Conservation (phyloP, 805 yeast genomes). For the Hanseniaspora lachancei region DNA sequence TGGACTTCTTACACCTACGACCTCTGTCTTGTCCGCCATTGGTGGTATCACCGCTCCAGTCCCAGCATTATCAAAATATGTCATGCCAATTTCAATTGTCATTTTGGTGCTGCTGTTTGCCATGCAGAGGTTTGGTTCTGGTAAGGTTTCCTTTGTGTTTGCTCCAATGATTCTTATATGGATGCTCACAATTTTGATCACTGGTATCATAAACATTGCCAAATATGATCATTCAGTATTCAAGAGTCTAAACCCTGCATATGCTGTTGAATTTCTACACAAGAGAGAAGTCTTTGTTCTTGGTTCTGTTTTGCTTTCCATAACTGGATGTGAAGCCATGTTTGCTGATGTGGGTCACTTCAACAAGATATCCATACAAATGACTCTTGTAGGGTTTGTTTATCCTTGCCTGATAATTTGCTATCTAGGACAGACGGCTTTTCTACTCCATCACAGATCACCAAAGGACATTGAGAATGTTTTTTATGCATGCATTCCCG, state of each 20-base stretch:
- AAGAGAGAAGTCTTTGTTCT: conserved; percentile 32
- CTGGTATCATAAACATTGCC: conserved; percentile 36
- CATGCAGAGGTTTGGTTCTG: conserved; percentile 39
- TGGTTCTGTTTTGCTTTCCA: conserved; percentile 39
- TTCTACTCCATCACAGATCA: conserved; percentile 24
- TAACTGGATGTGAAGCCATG: conserved; percentile 53
- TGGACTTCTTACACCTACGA: conserved; percentile 51
- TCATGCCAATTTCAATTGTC: conserved; percentile 38
- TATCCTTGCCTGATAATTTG: conserved; percentile 40
- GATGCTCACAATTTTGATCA: conserved; percentile 34
- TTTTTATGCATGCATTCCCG: conserved; percentile 41
- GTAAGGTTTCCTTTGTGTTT: conserved; percentile 35
- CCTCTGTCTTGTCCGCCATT: conserved; percentile 45
- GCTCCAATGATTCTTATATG: conserved; percentile 45
- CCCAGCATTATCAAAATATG: conserved; percentile 31
- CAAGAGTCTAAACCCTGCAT: conserved; percentile 38
- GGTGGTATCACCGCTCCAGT: conserved; percentile 43
- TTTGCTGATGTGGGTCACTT: conserved; percentile 52
- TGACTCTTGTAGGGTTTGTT: conserved; percentile 35
- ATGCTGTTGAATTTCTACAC: conserved; percentile 35
- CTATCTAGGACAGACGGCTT: conserved; percentile 49
- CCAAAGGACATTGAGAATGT: conserved; percentile 33
- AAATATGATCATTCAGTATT: conserved; percentile 33
- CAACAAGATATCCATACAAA: conserved; percentile 37
- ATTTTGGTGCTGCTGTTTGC: conserved; percentile 35